These are phyloP conservation scores for Metschnikowia drakensbergensis DNA, from an alignment of 805 yeast genomes.

Conservation along the genomic window DNA sequence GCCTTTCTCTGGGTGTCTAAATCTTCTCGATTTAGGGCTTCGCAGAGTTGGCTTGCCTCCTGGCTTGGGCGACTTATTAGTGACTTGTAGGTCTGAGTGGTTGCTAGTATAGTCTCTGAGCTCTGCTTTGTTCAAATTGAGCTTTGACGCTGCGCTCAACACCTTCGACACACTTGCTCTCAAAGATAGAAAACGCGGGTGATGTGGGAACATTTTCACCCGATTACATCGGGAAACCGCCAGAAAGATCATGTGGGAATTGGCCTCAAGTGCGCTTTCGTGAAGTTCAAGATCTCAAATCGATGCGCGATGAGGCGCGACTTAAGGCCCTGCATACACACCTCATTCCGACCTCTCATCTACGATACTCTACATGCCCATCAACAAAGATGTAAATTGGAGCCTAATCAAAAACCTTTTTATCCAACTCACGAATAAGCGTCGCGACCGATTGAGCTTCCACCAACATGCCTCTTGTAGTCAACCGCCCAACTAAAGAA, in stretches of 20 bases:
- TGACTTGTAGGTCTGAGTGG: too few species aligned
- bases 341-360: too few species aligned
- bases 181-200: not conserved
- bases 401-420: conserved; percentile 49
- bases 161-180: not conserved
- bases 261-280: too few species aligned
- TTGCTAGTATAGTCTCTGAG: not conserved
- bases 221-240: not conserved
- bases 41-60: not conserved
- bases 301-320: not conserved
- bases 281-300: too few species aligned
- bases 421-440: conserved; percentile 76
- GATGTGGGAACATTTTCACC: not conserved
- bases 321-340: too few species aligned
- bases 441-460: conserved; percentile 90
- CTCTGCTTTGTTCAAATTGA: conserved; percentile 1
- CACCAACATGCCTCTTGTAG: conserved; percentile 83
- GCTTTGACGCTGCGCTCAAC: not conserved
- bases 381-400: not conserved
- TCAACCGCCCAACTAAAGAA: conserved; percentile 66
- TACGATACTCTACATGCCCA: too few species aligned
- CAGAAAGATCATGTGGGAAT: not conserved
- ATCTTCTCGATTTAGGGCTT: not conserved
- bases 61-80: not conserved
- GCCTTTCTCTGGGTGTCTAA: not conserved